Conservation (phyloP, 176 grass and related monocot species). For the Areca catechu region DNA sequence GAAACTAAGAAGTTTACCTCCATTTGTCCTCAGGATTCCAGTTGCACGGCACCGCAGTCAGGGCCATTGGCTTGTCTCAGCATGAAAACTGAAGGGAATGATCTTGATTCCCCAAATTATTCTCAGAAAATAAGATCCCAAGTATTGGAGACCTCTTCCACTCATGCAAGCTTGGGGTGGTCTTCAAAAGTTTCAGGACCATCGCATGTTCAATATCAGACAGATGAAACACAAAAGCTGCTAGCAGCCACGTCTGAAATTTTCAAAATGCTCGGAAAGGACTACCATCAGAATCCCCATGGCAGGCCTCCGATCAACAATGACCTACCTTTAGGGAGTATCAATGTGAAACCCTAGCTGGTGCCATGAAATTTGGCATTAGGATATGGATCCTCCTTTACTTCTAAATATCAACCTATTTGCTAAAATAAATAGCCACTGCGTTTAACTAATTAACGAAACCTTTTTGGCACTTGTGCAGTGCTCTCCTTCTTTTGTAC, state of each 20-base stretch:
- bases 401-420: too few relatives aligned
- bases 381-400: too few relatives aligned
- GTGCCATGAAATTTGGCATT: too few relatives aligned
- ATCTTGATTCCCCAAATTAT: neutral
- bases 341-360: too few relatives aligned
- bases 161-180: neutral
- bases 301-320: too few relatives aligned
- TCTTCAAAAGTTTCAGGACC: conserved; percentile 9
- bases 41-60: neutral
- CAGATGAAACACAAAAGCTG: conserved; percentile 5
- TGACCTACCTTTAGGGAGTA: too few relatives aligned
- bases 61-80: neutral
- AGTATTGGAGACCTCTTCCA: neutral
- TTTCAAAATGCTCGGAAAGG: conserved; percentile 6
- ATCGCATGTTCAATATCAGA: neutral
- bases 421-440: too few relatives aligned
- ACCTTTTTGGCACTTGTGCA: too few relatives aligned
- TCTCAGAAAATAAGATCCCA: conserved; percentile 1
- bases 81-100: conserved; percentile 1
- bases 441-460: too few relatives aligned
- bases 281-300: conserved; percentile 1
- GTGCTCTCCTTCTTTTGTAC: too few relatives aligned
- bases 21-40: neutral
- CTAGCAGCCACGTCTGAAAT: neutral
- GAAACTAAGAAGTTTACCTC: neutral